Conservation (phyloP, 2,329 filamentous ascomycete species). For the Amauroascus niger region DNA sequence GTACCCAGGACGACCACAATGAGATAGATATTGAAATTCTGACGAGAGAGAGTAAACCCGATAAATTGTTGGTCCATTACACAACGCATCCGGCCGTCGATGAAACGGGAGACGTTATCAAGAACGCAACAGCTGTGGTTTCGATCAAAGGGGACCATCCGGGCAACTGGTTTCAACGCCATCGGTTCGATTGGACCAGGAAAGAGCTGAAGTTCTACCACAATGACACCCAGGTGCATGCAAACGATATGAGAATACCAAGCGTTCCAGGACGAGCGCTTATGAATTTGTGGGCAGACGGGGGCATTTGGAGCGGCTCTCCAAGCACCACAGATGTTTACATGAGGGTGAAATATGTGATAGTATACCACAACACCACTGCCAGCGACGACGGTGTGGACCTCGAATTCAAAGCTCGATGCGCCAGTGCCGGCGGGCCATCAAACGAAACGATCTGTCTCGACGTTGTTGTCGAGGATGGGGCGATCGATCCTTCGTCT, state of each 20-base stretch:
- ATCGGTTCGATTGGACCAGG: conserved; percentile 24
- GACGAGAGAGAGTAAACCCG: conserved; percentile 20
- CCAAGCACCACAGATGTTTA: conserved; percentile 23
- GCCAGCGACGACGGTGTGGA: conserved; percentile 17
- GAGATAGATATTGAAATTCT: conserved; percentile 26
- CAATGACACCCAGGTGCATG: conserved; percentile 20
- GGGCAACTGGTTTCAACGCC: conserved; percentile 18
- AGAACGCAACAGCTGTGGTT: conserved; percentile 21
- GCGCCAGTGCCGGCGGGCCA: conserved; percentile 20
- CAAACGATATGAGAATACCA: conserved; percentile 18
- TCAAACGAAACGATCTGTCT: conserved; percentile 19
- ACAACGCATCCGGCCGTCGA: conserved; percentile 23
- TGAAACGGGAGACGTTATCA: conserved; percentile 17
- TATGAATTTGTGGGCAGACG: conserved; percentile 27
- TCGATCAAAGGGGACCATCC: conserved; percentile 15
- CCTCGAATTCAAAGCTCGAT: conserved; percentile 15
- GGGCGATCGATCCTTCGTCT: conserved; percentile 14
- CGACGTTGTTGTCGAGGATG: conserved; percentile 15
- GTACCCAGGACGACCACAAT: conserved; percentile 21
- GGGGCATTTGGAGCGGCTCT: conserved; percentile 22
- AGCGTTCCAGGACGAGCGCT: conserved; percentile 20
- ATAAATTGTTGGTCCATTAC: conserved; percentile 23
- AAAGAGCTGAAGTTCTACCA: conserved; percentile 22
- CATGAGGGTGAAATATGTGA: conserved; percentile 20
- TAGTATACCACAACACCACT: conserved; percentile 24